Base-by-base conservation (phyloP, 495 filamentous ascomycete genomes). In the Clohesyomyces aquaticus region DNA sequence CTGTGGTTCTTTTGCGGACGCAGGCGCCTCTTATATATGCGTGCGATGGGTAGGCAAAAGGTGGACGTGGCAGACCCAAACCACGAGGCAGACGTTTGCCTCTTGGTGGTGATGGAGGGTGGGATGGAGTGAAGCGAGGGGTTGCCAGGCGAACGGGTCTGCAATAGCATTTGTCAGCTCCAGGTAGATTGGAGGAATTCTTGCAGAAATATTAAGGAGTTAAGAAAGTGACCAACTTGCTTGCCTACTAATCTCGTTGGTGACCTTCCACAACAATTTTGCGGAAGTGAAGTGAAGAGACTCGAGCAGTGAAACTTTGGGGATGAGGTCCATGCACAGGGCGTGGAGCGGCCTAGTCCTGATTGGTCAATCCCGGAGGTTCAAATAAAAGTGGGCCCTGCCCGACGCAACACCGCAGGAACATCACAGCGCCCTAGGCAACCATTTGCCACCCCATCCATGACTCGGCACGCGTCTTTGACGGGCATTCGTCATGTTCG, bases 31-130 rank as follows among this genome's bases (percentile, higher is more conserved):
- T 42, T 22, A 4, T 22, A 28, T 4, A n/a, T n/a, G n/a, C 1
- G 14, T 28, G 6, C 6, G 22, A 10, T 23, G 4, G n/a, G n/a
- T 12, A 47, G 19, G 2, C 21, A 35, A n/a, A 54, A 18, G 1
- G 11, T 1, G 10, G 3, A n/a, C 4, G 22, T 11, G 6, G 32
- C 32, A 14, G 14, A 38, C 6, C 41, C 18, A 19, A 21, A 28
- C 19, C 4, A 23, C 48, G 55, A 66, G 55, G 63, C 63, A 55
- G 55, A 47, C 47, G 63, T 59, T 45, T 66, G 63, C 49, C 63
- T 60, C 25, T 12, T 58, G 32, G 26, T 41, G 10, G 63, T 28
- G 61, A 60, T 1, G 23, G 35, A 23, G 29, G 55, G 45, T n/a
- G 49, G 63, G 48, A 52, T 45, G 18, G 29, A 22, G 28, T 22